Evolutionary conservation across 768 basidiomycete genomes (phyloP).

Genomic region (Plicaturopsis crispa): DNA sequence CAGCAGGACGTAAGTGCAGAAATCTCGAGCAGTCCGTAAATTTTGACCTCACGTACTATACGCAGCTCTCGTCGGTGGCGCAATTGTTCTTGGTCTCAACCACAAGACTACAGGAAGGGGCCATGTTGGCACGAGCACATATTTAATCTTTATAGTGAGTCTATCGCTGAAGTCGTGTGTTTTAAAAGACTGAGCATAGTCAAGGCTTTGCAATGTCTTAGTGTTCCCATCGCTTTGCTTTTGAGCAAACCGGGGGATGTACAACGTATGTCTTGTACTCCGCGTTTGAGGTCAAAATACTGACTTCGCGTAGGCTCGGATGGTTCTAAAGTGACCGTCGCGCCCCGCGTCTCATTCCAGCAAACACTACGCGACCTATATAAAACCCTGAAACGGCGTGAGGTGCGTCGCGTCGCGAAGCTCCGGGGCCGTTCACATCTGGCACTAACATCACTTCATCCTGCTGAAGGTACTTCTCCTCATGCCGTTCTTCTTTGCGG

Average conservation of each 20-base stretch:
- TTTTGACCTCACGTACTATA: no score
- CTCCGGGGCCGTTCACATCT: no score
- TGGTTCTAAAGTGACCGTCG: not conserved
- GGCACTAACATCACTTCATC: no score
- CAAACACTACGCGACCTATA: not conserved
- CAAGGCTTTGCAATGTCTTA: not conserved
- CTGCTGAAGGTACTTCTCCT: conserved; percentile 1
- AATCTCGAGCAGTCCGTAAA: no score
- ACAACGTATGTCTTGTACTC: not conserved
- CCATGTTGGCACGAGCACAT: not conserved
- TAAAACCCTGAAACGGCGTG: not conserved
- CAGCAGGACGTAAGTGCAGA: no score
- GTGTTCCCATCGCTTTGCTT: not conserved
- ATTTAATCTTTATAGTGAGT: no score
- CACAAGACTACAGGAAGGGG: not conserved
- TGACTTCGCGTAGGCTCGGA: not conserved
- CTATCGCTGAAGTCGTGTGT: no score
- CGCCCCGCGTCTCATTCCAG: not conserved
- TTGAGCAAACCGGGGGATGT: not conserved
- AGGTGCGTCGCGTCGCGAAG: no score
- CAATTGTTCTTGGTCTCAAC: not conserved
- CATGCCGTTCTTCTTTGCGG: conserved; percentile 1
- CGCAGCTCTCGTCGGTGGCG: not conserved
- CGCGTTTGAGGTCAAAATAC: not conserved
- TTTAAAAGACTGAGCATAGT: no score